These are phyloP conservation scores for Sporothrix dimorphospora DNA, from an alignment of 2,329 filamentous ascomycete genomes.

Conservation along the genomic window DNA sequence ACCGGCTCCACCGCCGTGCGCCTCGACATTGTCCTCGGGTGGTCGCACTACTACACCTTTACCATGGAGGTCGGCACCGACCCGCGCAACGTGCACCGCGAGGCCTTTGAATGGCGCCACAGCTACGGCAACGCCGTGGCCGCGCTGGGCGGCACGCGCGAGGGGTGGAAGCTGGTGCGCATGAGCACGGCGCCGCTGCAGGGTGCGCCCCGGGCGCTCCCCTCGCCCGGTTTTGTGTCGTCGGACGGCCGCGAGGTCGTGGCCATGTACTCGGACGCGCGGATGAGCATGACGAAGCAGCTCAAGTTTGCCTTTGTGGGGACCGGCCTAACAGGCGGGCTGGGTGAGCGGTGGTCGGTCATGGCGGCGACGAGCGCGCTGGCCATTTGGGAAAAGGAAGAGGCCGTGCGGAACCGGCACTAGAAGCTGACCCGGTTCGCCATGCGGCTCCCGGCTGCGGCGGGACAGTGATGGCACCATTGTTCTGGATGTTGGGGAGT, in stretches of 20 bases:
- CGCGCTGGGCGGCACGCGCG: conserved; percentile 39
- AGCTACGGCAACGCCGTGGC: conserved; percentile 43
- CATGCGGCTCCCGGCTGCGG: not conserved
- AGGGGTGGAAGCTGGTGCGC: conserved; percentile 50
- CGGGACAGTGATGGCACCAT: not conserved
- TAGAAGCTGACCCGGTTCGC: conserved; percentile 6
- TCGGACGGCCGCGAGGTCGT: conserved; percentile 49
- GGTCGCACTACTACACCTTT: conserved; percentile 40
- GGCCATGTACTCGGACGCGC: conserved; percentile 44
- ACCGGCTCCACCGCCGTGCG: conserved; percentile 29
- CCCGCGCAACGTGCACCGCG: conserved; percentile 33
- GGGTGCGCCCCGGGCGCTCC: conserved; percentile 30
- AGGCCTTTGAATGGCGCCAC: conserved; percentile 51
- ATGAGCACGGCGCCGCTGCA: conserved; percentile 34
- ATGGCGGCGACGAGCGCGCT: conserved; percentile 48
- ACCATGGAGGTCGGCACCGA: conserved; percentile 41
- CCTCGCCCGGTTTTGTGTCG: conserved; percentile 33
- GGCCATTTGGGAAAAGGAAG: conserved; percentile 39
- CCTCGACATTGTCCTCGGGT: conserved; percentile 28
- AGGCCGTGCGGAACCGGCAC: conserved; percentile 17
- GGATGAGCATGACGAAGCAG: conserved; percentile 42
- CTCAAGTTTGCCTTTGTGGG: conserved; percentile 48
- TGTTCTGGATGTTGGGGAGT: too few relatives aligned
- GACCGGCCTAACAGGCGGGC: conserved; percentile 43
- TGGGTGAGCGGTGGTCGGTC: conserved; percentile 49